Conservation (phyloP, 768 basidiomycete genomes). For the Rhodotorula diobovata region DNA sequence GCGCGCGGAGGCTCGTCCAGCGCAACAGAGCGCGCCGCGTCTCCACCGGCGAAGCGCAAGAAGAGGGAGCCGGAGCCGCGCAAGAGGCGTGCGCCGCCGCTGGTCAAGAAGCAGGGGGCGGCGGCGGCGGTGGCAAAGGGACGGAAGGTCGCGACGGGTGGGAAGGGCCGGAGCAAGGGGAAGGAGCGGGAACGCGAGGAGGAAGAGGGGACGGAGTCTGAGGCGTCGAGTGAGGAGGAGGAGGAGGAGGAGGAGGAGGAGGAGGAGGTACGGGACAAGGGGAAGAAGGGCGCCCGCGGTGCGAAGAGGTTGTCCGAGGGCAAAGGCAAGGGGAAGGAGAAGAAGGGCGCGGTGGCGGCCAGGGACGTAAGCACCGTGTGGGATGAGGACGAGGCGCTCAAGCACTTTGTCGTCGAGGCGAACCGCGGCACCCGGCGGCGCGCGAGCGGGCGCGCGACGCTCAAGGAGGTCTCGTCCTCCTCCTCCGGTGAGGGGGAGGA, state of each 20-base stretch:
- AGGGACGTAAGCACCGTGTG: too few relatives aligned
- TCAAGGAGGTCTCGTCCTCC: neutral
- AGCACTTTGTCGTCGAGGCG: neutral
- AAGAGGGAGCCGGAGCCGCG: too few relatives aligned
- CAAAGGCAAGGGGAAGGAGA: neutral
- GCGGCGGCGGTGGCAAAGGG: neutral
- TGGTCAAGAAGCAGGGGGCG: neutral
- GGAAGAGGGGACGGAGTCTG: neutral
- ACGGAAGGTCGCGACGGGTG: neutral
- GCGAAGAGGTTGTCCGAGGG: too few relatives aligned
- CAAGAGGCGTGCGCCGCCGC: too few relatives aligned
- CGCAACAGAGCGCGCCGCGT: too few relatives aligned
- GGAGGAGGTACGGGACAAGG: neutral
- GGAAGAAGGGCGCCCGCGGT: too few relatives aligned
- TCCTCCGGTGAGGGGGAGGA: neutral
- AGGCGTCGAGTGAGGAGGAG: neutral
- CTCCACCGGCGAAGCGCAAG: too few relatives aligned
- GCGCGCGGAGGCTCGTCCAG: neutral
- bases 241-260: neutral
- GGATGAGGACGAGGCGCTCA: neutral
- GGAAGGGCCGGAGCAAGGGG: neutral
- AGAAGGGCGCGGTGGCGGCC: neutral
- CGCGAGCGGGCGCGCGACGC: neutral
- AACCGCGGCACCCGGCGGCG: neutral
- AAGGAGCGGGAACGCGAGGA: neutral